phyloP scores from a whole-genome alignment of 2,329 filamentous ascomycete genomes.

The Epichloe gansuensis region DNA sequence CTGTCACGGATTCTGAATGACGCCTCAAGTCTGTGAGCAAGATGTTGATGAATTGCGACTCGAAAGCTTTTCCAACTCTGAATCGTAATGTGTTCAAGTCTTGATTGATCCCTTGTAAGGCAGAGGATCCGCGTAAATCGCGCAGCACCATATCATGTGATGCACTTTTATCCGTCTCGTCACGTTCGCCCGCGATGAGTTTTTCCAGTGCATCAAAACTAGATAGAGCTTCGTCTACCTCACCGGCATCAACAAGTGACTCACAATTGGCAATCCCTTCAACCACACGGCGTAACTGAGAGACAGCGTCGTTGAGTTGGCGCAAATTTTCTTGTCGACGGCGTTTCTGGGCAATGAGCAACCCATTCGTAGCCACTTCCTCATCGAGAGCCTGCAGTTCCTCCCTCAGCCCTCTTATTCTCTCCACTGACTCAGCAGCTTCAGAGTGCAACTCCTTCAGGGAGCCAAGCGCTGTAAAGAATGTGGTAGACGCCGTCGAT shows the following conservation, averaged over 20 bases:
- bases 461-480: slow-evolving; percentile 87
- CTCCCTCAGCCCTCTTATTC: slow-evolving; percentile 67
- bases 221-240: slow-evolving; percentile 68
- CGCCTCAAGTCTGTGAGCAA: slow-evolving; percentile 66
- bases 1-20: slow-evolving; percentile 65
- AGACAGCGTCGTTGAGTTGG: slow-evolving; percentile 68
- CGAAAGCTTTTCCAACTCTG: slow-evolving; percentile 78
- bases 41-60: slow-evolving; percentile 63
- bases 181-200: slow-evolving; percentile 61
- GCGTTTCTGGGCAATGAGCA: slow-evolving; percentile 76
- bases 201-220: slow-evolving; percentile 66
- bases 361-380: slow-evolving; percentile 72
- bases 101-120: slow-evolving; percentile 64
- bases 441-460: slow-evolving; percentile 84
- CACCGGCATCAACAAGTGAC: slow-evolving; percentile 66
- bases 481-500: slow-evolving; percentile 86
- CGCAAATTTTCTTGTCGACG: slow-evolving; percentile 72
- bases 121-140: slow-evolving; percentile 65
- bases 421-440: slow-evolving; percentile 76
- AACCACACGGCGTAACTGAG: slow-evolving; percentile 70
- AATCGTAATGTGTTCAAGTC: slow-evolving; percentile 65
- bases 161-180: slow-evolving; percentile 20
- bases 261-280: slow-evolving; percentile 66
- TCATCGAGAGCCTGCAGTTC: slow-evolving; percentile 72
- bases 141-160: slow-evolving; percentile 29